A percentile compares a stretch with the other conserved stretches of the same genome.
Evolutionary conservation across 1,284 basidiomycete species (phyloP).

Genomic region (Afroboletus lepidellus): DNA sequence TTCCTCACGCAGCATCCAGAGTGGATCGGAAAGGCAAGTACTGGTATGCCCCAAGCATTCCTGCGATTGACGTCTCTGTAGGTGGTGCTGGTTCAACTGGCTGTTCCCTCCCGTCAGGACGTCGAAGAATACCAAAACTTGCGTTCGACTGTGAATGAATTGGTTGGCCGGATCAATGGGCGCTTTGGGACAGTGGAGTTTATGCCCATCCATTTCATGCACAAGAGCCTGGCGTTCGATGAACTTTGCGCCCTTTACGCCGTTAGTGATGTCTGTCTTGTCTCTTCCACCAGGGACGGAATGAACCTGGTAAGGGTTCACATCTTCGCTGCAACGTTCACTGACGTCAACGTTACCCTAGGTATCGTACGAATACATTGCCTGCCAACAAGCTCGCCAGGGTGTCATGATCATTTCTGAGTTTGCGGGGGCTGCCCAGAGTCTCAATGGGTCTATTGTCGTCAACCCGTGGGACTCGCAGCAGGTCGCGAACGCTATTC

Average conservation of each 20-base stretch:
- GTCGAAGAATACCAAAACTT: slow-evolving; percentile 99
- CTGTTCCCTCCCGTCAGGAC: slow-evolving; percentile 96
- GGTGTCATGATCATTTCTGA: slow-evolving; percentile 98
- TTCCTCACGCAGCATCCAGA: slow-evolving; percentile 98
- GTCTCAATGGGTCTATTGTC: slow-evolving; percentile 88
- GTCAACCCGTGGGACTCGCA: slow-evolving; percentile 97
- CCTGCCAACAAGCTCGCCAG: slow-evolving; percentile 89
- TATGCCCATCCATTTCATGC: slow-evolving; percentile 99
- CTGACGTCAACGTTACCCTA: slow-evolving; percentile 34
- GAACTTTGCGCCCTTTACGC: slow-evolving; percentile 97
- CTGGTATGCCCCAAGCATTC: neutral
- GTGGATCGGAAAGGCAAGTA: slow-evolving; percentile 90
- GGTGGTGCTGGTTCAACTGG: slow-evolving; percentile 95
- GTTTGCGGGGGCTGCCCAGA: slow-evolving; percentile 97
- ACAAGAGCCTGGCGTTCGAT: slow-evolving; percentile 91
- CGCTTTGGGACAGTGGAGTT: slow-evolving; percentile 98
- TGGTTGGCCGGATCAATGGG: slow-evolving; percentile 97
- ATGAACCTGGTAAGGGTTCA: slow-evolving; percentile 85
- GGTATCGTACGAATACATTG: slow-evolving; percentile 99
- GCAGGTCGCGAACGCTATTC: slow-evolving; percentile 93
- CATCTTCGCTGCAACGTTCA: slow-evolving; percentile 4
- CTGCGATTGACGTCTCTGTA: slow-evolving; percentile 29
- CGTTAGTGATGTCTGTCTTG: slow-evolving; percentile 93
- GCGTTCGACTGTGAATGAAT: slow-evolving; percentile 93
- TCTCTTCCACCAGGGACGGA: slow-evolving; percentile 93